Evolutionary conservation across 495 filamentous ascomycete genomes (phyloP), one percentile per base, ranked within the genome.

Genomic region (Penicillium chermesinum): DNA sequence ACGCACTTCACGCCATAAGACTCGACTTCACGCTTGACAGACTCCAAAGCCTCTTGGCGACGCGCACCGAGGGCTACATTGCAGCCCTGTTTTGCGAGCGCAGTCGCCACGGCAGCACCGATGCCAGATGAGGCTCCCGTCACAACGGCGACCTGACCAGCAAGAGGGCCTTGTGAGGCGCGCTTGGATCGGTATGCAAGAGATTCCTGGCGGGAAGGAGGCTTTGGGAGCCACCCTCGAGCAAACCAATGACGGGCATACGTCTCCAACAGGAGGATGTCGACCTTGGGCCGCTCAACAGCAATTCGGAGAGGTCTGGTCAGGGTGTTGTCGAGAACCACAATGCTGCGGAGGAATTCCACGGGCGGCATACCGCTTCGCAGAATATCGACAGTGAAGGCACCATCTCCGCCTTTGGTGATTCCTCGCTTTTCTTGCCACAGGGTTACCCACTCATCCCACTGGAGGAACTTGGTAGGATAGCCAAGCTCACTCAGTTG

Each of bases 191-290:
- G 53, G 14, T 66, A 63, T 20, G 65, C 68, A 12, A 66, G 48
- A 25, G 65, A 56, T 20, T 69, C 44, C 17, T 67, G 65, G 3
- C 67, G 67, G 8, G 66, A 65, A 1, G 81, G 82, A 27, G 79
- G 68, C 12, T 65, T 62, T 9, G 77, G 68, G 7, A 87, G 65
- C 83, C 83, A 87, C 20, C 82, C 83, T 57, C 83, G 65, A 18
- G 81, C 82, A 53, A 78, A 87, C 76, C 83, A 87, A 56, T 85
- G 81, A 6, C 82, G 79, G 20, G 80, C 71, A 54, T 87, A 87
- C 0, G 77, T 85, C 59, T 81, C 78, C 0, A 85, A 72, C 30
- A 87, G 56, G 3, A 73, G 69, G 19, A 49, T 63, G 41, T 85
- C 81, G 22, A 87, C 79, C 56, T 78, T 77, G 13, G 81, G 79